Evolutionary conservation across 2,329 filamentous ascomycete species (phyloP).

Genomic region (Exophiala viscosa): DNA sequence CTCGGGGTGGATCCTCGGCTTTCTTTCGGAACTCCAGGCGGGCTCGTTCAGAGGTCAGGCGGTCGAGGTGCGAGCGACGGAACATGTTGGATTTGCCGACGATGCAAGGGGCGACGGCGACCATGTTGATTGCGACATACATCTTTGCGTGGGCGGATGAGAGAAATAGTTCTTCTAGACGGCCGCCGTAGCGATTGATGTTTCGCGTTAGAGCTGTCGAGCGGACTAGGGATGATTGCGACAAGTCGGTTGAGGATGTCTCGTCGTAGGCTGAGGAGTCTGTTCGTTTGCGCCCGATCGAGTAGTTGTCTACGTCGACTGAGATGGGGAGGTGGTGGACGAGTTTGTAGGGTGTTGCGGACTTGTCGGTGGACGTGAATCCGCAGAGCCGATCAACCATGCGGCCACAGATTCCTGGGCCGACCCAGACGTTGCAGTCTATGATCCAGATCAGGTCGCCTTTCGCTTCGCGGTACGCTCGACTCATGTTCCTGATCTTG

Average conservation of each 20-base stretch:
- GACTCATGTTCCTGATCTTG: constrained; percentile 96
- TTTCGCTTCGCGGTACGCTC: constrained; percentile 82
- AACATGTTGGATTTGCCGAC: constrained; percentile 99
- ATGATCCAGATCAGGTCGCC: constrained; percentile 90
- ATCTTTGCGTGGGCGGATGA: constrained; percentile 93
- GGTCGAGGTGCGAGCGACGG: constrained; percentile 81
- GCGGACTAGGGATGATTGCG: not conserved
- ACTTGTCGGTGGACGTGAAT: constrained; percentile 44
- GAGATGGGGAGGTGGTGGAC: constrained; percentile 90
- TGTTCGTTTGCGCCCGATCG: constrained; percentile 6
- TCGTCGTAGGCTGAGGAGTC: constrained; percentile 13
- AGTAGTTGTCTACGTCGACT: constrained; percentile 60
- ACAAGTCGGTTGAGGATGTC: constrained; percentile 1
- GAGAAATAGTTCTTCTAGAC: constrained; percentile 93
- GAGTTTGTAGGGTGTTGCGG: constrained; percentile 70
- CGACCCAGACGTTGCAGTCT: constrained; percentile 95
- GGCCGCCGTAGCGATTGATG: constrained; percentile 55
- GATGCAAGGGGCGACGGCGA: constrained; percentile 84
- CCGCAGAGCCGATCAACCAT: constrained; percentile 89
- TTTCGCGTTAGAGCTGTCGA: not conserved
- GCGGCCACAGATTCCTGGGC: constrained; percentile 70
- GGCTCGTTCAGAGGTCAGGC: constrained; percentile 57
- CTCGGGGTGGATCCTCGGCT: constrained; percentile 37
- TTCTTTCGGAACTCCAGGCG: constrained; percentile 23
- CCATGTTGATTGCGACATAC: constrained; percentile 94